These are phyloP conservation scores for Areca catechu DNA, from an alignment of 176 grass and related monocot species.

Conservation along the genomic window DNA sequence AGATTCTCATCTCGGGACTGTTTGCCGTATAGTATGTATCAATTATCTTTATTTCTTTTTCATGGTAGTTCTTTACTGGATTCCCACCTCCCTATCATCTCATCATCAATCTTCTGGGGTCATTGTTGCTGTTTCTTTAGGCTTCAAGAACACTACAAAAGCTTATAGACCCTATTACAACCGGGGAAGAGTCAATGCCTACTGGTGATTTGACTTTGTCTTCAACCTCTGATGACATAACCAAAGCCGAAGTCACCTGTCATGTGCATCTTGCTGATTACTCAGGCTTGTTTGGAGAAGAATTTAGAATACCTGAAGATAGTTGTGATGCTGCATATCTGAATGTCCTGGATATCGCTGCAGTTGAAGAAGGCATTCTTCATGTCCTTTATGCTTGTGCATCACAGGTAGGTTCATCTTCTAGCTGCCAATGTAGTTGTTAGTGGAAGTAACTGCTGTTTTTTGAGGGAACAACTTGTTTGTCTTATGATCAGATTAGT, in stretches of 20 bases:
- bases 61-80: constrained; percentile 16
- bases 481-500: neutral
- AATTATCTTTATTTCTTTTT: constrained; percentile 13
- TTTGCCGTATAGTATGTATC: constrained; percentile 70
- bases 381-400: constrained; percentile 78
- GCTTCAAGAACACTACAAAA: constrained; percentile 58
- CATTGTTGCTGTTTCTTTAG: constrained; percentile 33
- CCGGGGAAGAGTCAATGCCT: constrained; percentile 23
- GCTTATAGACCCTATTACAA: constrained; percentile 44
- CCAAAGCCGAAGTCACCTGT: constrained; percentile 38
- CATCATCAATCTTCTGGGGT: neutral
- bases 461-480: neutral
- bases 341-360: constrained; percentile 87
- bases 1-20: constrained; percentile 65
- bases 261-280: constrained; percentile 44
- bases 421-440: neutral
- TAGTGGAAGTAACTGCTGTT: neutral
- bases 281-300: constrained; percentile 76
- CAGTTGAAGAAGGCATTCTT: constrained; percentile 91
- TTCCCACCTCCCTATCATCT: too few species aligned
- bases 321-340: constrained; percentile 45
- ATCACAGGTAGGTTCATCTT: constrained; percentile 49
- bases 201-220: constrained; percentile 13
- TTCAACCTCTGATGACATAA: constrained; percentile 37
- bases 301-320: constrained; percentile 50